phyloP scores from a whole-genome alignment of 1,139 yeast species.

The Candida neerlandica region DNA sequence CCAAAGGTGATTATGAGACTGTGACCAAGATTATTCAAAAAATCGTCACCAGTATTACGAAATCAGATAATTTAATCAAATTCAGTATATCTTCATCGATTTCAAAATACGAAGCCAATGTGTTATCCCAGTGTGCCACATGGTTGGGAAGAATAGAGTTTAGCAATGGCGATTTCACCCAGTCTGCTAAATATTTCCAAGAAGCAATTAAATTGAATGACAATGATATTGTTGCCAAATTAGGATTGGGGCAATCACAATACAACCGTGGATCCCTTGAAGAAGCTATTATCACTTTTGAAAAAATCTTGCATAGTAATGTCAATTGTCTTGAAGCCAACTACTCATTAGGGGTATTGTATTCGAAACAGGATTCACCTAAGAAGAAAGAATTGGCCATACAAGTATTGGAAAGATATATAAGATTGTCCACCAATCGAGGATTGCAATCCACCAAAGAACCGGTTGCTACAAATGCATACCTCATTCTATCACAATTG shows the following conservation, averaged over 20 bases:
- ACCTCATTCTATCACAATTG: constrained; percentile 64
- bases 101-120: constrained; percentile 33
- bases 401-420: constrained; percentile 69
- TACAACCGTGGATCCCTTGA: constrained; percentile 71
- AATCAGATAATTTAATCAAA: constrained; percentile 18
- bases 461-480: constrained; percentile 69
- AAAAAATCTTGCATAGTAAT: constrained; percentile 65
- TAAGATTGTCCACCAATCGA: constrained; percentile 58
- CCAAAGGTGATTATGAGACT: constrained; percentile 57
- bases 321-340: constrained; percentile 76
- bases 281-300: constrained; percentile 86
- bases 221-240: constrained; percentile 63
- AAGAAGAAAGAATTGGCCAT: constrained; percentile 55
- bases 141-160: constrained; percentile 87
- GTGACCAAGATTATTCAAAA: constrained; percentile 61
- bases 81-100: constrained; percentile 23
- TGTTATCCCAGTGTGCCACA: constrained; percentile 76
- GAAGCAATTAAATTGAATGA: constrained; percentile 69
- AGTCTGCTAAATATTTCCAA: constrained; percentile 73
- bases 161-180: constrained; percentile 56
- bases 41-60: constrained; percentile 42
- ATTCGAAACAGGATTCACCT: constrained; percentile 51
- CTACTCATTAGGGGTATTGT: constrained; percentile 74
- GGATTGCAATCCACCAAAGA: constrained; percentile 50
- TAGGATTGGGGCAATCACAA: constrained; percentile 89